Base-by-base conservation (phyloP, 129 eudicot genomes). In the Chrysanthemum seticuspe region DNA sequence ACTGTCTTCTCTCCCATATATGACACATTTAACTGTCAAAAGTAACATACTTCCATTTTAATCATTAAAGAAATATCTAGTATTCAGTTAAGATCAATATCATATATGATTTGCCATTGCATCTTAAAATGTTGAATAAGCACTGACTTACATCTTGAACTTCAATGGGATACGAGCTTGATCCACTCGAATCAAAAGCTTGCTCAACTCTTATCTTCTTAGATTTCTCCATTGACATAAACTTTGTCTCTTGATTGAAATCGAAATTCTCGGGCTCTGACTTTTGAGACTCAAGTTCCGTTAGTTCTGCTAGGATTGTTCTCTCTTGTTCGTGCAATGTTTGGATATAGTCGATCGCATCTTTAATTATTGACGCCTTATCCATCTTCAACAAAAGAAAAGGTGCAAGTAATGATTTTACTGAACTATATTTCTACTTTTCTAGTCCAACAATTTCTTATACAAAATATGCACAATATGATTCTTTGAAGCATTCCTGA, bases 311-410 rank as follows among this genome's bases (percentile, higher is more conserved):
- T 67, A 66, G 73, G 52, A 92, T 81, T 52, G 76, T 76, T 40
- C 70, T 81, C 75, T 92, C 94, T 80, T 92, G 88, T 40, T 87
- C 85, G 2, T 85, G 88, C 55, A 92, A 81, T 21, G 73, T 62
- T 71, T 85, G 83, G 6, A 92, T 89, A 58, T 92, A 89, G 19
- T 69, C 81, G 29, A 92, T 92, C 1, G 98, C 98, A 67, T 92
- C 98, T 74, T 80, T 92, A 1, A 92, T 75, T 75, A 89, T 85
- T 10, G 98, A 92, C 6, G 98, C 98, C 74, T 92, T 92, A 49
- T 92, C 98, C 98, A 92, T 87, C 98, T 92, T 64, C 8, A 50
- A 68, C 0, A 10, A 21, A 2, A 68, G 25, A 23, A 4, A 70
- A 34, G 6, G 6, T 0, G 34, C 40, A 53, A n/a, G 31, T 36